These are phyloP conservation scores for Colletotrichum sp. DNA, from an alignment of 2,329 filamentous ascomycete genomes.

Conservation along the genomic window DNA sequence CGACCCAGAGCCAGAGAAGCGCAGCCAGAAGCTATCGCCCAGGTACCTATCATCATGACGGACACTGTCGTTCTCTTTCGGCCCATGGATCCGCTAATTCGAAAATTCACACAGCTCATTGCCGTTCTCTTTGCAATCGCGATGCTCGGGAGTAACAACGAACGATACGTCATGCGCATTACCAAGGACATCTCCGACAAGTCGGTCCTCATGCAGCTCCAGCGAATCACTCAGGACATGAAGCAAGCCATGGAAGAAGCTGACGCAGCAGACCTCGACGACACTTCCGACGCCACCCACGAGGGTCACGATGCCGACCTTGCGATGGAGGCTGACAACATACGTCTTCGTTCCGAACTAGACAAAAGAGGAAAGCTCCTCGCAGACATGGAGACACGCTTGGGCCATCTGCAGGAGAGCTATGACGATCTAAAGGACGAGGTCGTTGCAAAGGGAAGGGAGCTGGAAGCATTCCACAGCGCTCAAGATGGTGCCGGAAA, in stretches of 20 bases:
- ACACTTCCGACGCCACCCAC: constrained; percentile 39
- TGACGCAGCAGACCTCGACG: constrained; percentile 42
- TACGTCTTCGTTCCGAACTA: constrained; percentile 53
- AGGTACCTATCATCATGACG: constrained; percentile 41
- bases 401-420: constrained; percentile 65
- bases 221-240: constrained; percentile 49
- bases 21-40: constrained; percentile 57
- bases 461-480: constrained; percentile 55
- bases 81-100: constrained; percentile 25
- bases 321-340: constrained; percentile 61
- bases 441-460: constrained; percentile 61
- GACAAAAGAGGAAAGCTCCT: constrained; percentile 61
- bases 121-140: constrained; percentile 67
- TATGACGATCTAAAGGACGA: constrained; percentile 71
- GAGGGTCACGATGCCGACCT: constrained; percentile 59
- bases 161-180: constrained; percentile 56
- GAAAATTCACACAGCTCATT: constrained; percentile 55
- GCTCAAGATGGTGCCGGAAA: constrained; percentile 58
- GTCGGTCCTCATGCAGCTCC: constrained; percentile 48
- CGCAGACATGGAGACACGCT: constrained; percentile 63
- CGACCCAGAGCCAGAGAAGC: constrained; percentile 63
- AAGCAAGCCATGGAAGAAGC: constrained; percentile 37
- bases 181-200: constrained; percentile 34
- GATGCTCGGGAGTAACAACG: constrained; percentile 62
- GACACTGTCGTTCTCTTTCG: not conserved